Evolutionary conservation across 1,139 yeast genomes (phyloP), one percentile per base, ranked within the genome.

Genomic region (Geotrichum fermentans): DNA sequence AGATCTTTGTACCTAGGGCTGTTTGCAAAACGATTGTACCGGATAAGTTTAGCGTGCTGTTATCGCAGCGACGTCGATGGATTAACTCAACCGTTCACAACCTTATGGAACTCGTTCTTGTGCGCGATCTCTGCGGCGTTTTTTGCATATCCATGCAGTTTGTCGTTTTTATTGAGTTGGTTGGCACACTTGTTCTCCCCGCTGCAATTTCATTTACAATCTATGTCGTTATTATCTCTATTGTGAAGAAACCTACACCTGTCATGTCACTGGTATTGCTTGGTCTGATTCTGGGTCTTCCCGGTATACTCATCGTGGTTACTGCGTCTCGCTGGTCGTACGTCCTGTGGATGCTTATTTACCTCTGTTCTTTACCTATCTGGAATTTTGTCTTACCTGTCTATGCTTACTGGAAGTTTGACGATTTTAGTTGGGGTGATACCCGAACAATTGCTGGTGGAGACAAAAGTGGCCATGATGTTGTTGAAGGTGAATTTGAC

Each of bases 401-500:
- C 10, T 86, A 89, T 68, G 86, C 96, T 0, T 89, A 67, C 57
- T 89, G 96, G 96, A 88, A 87, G 64, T 88, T 89, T 67, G 96
- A 89, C 68, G 96, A 89, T 65, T 89, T 89, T 66, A 80, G 89
- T 64, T 89, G 97, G 97, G 96, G 96, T 62, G 95, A 86, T 58
- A 88, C 96, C 2, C 77, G 96, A 72, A 75, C 81, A 22, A 79
- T 86, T 46, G 77, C 77, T 18, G 87, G 85, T 35, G 87, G 75
- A 4, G 54, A 49, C 33, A 42, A 40, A 13, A 79, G 73, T 54
- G 83, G 80, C 29, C 95, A 87, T 62, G 88, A 80, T 49, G 79
- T 71, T 39, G 71, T 56, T 6, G 86, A 78, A 45, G 97, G 97
- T 57, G 83, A 81, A 54, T 92, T 92, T 65, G 97, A 92, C 64